Percentiles rank a stretch among this genome's conserved stretches.
Conservation (phyloP, 2,329 filamentous ascomycete genomes). For the Trichoderma aggressivum region DNA sequence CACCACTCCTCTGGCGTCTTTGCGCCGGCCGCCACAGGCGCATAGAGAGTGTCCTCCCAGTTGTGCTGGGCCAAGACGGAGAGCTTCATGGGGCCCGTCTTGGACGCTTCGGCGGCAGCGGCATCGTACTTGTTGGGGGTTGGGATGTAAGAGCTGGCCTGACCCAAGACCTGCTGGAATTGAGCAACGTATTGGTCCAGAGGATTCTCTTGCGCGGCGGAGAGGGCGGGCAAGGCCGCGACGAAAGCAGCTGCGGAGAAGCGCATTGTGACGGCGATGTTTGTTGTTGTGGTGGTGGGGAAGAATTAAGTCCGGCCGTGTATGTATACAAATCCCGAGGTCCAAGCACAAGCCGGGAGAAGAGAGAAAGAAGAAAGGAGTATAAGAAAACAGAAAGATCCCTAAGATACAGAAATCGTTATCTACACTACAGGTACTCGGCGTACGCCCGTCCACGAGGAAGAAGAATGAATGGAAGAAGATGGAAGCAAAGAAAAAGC, state of each 20-base stretch:
- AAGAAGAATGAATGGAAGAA: background rate
- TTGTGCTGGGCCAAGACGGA: slow-evolving; percentile 61
- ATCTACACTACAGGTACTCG: background rate
- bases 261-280: slow-evolving; percentile 47
- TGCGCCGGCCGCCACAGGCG: slow-evolving; percentile 55
- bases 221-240: slow-evolving; percentile 55
- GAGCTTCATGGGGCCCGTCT: slow-evolving; percentile 42
- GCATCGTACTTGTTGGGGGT: slow-evolving; percentile 43
- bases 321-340: background rate
- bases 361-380: background rate
- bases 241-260: slow-evolving; percentile 49
- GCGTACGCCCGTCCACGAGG: background rate
- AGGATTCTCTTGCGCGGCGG: slow-evolving; percentile 49
- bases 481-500: background rate
- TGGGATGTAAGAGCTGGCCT: slow-evolving; percentile 52
- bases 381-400: background rate
- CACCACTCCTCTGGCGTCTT: slow-evolving; percentile 72
- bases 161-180: slow-evolving; percentile 62
- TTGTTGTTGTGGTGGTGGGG: slow-evolving; percentile 16
- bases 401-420: background rate
- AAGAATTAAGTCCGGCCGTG: background rate
- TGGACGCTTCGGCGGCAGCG: slow-evolving; percentile 41
- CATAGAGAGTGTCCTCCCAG: slow-evolving; percentile 67
- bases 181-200: slow-evolving; percentile 60
- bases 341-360: background rate